These are phyloP conservation scores for Ceratocystis cubensis DNA, from an alignment of 2,329 filamentous ascomycete species.

Conservation along the genomic window DNA sequence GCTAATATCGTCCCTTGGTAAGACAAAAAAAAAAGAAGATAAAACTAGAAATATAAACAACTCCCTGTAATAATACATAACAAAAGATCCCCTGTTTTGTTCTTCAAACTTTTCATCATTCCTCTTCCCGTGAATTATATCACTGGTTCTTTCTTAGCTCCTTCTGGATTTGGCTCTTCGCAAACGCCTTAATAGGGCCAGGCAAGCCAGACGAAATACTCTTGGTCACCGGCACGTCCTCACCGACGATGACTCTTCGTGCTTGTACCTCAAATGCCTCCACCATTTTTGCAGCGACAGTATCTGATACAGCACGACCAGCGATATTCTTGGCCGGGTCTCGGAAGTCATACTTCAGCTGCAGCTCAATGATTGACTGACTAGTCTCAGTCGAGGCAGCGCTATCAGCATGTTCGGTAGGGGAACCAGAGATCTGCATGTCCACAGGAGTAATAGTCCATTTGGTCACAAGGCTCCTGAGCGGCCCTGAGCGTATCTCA, in stretches of 20 bases:
- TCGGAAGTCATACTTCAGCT: conserved; percentile 69
- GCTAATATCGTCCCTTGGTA: background rate
- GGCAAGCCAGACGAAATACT: conserved; percentile 11
- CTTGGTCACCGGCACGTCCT: conserved; percentile 15
- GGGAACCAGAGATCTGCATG: conserved; percentile 27
- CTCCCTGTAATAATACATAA: background rate
- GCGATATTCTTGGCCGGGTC: conserved; percentile 80
- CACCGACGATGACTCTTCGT: conserved; percentile 38
- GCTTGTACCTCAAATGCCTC: conserved; percentile 83
- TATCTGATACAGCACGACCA: conserved; percentile 68
- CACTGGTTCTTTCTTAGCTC: conserved; percentile 23
- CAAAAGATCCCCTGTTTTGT: background rate
- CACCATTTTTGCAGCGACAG: conserved; percentile 79
- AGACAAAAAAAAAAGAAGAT: background rate
- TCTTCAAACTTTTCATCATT: background rate
- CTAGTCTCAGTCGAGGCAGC: conserved; percentile 22
- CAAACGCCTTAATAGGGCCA: conserved; percentile 20
- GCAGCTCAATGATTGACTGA: conserved; percentile 58
- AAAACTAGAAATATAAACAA: background rate
- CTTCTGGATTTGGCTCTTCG: conserved; percentile 19
- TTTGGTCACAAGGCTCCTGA: conserved; percentile 55
- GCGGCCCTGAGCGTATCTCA: conserved; percentile 35
- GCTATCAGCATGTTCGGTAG: conserved; percentile 26
- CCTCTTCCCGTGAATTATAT: background rate
- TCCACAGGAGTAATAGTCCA: conserved; percentile 49